A percentile compares a stretch with the other conserved stretches of the same genome.
Conservation (phyloP, 2,329 filamentous ascomycete genomes). For the Trichoderma sp. region DNA sequence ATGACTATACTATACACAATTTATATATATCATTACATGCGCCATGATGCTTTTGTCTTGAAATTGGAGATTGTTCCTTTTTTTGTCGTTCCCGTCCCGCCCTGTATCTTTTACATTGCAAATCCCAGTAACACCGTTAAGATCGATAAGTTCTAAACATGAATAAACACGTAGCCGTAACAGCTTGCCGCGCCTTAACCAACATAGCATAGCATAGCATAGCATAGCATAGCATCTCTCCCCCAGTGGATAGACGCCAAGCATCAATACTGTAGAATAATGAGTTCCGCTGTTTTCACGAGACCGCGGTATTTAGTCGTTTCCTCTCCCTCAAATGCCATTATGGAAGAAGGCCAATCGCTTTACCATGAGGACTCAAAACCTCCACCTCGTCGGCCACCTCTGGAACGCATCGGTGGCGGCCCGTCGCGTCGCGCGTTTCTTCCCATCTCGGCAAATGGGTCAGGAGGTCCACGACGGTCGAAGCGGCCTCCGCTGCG, state of each 20-base stretch:
- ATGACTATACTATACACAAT: conserved; percentile 23
- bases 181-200: background rate
- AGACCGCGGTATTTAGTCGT: background rate
- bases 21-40: conserved; percentile 20
- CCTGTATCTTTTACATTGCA: conserved; percentile 7
- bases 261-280: conserved; percentile 12
- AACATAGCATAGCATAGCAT: background rate
- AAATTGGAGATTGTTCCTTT: conserved; percentile 21
- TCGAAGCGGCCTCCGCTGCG: conserved; percentile 29
- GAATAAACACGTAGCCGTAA: conserved; percentile 17
- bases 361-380: conserved; percentile 26
- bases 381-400: conserved; percentile 32
- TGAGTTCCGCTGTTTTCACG: conserved; percentile 5
- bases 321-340: background rate
- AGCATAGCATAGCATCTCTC: background rate
- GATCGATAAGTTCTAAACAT: conserved; percentile 1
- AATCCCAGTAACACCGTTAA: conserved; percentile 23
- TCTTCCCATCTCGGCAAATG: conserved; percentile 38
- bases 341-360: background rate
- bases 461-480: conserved; percentile 32
- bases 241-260: background rate
- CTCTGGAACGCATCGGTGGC: conserved; percentile 23
- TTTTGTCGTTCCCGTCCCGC: conserved; percentile 15
- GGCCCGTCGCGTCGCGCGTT: conserved; percentile 36
- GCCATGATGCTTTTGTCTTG: conserved; percentile 7